Evolutionary conservation across 352 stramenopile species (phyloP).

Genomic region (Pythium aphanidermatum): DNA sequence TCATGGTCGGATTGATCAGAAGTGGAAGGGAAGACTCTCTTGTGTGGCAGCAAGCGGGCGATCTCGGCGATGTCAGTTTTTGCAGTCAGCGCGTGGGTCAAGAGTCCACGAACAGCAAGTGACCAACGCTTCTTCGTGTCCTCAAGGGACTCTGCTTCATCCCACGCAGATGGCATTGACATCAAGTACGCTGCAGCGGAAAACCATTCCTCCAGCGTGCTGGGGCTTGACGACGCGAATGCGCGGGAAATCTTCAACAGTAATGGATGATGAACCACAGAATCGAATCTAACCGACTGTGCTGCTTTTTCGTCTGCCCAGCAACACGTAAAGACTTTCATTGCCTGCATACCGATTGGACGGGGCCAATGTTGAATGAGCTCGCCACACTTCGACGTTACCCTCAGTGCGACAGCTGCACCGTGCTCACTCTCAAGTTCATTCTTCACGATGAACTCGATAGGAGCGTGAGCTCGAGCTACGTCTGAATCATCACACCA

Average conservation of each 20-base stretch:
- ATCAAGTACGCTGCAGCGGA: constrained; percentile 6
- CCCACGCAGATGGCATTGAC: constrained; percentile 7
- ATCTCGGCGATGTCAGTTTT: constrained; percentile 55
- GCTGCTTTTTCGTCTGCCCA: not conserved
- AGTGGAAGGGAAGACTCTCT: constrained; percentile 25
- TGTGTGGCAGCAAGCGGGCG: constrained; percentile 41
- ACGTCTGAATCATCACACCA: too few relatives aligned
- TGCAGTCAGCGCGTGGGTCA: constrained; percentile 51
- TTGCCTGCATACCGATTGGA: constrained; percentile 4
- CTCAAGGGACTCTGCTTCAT: constrained; percentile 23
- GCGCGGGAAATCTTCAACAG: constrained; percentile 14
- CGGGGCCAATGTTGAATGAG: constrained; percentile 12
- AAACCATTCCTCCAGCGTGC: constrained; percentile 10
- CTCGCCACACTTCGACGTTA: constrained; percentile 5
- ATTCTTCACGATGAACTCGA: constrained; percentile 11
- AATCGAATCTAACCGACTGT: constrained; percentile 1
- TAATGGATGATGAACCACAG: constrained; percentile 7
- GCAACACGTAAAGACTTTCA: constrained; percentile 9
- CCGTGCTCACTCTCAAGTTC: not conserved
- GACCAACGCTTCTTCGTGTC: constrained; percentile 40
- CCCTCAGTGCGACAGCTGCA: not conserved
- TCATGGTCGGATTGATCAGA: constrained; percentile 32
- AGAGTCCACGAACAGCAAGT: constrained; percentile 32
- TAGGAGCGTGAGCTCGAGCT: constrained; percentile 8
- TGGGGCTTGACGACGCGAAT: constrained; percentile 14